Evolutionary conservation across 805 yeast species (phyloP), one percentile per base, ranked within the genome.

Genomic region (Yarrowia deformans): DNA sequence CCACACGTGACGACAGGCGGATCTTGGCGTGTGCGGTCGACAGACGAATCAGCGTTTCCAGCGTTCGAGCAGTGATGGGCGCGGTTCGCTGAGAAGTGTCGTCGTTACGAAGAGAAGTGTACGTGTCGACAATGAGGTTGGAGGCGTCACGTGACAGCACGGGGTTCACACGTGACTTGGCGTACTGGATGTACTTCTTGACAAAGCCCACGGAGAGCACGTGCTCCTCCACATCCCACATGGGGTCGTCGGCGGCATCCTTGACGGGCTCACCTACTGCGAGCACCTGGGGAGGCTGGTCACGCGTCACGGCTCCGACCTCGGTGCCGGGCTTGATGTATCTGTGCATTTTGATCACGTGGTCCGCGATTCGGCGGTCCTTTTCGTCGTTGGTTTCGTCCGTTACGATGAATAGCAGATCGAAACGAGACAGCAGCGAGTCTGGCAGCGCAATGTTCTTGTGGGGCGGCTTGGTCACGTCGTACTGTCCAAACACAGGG

Each of bases 1-100:
- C 91, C 18, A 95, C 89, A 1, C 85, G 84, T 73, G 85, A 86
- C 29, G 97, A 90, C 69, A 95, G 82, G 73, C 98, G 85, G n/a
- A 94, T 91, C 78, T 95, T 94, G 12, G 98, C 98, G 79, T 95
- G 98, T 0, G 99, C 98, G 0, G 98, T 91, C 0, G 98, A 84
- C 70, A 94, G 82, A 83, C 99, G 97, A 78, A 94, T 94, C 72
- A 94, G 83, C 0, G 99, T 94, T 79, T 94, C 99, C 73, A 94
- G 83, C 5, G 98, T 95, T 87, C 99, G 90, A n/a, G 98, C 97
- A 1, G 99, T 94, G 73, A 94, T 91, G 45, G 99, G 98, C 1
- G 97, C 89, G 0, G 97, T 93, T 46, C 83, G 76, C 71, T 77
- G 80, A 58, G 79, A 79, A 45, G 73, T 76, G 32, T 79, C 70